A percentile compares a stretch with the other conserved stretches of the same genome.
Evolutionary conservation across 768 basidiomycete genomes (phyloP).

Genomic region (Kwoniella shandongensis): DNA sequence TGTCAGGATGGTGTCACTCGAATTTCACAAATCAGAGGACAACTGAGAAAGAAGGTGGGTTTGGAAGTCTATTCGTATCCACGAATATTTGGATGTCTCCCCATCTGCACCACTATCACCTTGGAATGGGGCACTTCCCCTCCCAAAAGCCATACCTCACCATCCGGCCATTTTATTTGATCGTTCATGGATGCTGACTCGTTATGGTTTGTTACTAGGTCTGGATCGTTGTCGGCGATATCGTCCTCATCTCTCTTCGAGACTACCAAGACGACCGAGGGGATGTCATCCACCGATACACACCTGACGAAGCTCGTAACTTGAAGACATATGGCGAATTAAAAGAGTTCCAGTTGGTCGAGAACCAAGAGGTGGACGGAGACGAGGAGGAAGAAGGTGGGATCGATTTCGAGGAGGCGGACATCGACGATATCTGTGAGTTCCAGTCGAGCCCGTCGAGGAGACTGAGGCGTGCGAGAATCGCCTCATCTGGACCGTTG

Average conservation of each 20-base stretch:
- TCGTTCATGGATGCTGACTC: too few relatives aligned
- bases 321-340: constrained; percentile 98
- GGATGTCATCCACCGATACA: constrained; percentile 99
- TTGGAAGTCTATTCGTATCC: too few relatives aligned
- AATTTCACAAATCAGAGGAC: constrained; percentile 95
- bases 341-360: constrained; percentile 94
- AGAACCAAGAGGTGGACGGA: constrained; percentile 59
- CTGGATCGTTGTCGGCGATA: constrained; percentile 25
- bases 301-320: constrained; percentile 75
- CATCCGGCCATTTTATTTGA: too few relatives aligned
- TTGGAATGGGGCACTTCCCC: too few relatives aligned
- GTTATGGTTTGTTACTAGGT: constrained; percentile 68
- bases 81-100: not conserved
- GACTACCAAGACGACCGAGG: constrained; percentile 99
- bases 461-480: too few relatives aligned
- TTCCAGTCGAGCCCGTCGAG: not conserved
- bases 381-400: constrained; percentile 51
- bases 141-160: too few relatives aligned
- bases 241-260: constrained; percentile 62
- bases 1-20: constrained; percentile 99
- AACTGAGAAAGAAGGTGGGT: constrained; percentile 97
- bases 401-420: constrained; percentile 54
- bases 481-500: not conserved
- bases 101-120: too few relatives aligned
- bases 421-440: constrained; percentile 53